phyloP scores from a whole-genome alignment of 805 yeast genomes.

The Kodamaea sagamina region DNA sequence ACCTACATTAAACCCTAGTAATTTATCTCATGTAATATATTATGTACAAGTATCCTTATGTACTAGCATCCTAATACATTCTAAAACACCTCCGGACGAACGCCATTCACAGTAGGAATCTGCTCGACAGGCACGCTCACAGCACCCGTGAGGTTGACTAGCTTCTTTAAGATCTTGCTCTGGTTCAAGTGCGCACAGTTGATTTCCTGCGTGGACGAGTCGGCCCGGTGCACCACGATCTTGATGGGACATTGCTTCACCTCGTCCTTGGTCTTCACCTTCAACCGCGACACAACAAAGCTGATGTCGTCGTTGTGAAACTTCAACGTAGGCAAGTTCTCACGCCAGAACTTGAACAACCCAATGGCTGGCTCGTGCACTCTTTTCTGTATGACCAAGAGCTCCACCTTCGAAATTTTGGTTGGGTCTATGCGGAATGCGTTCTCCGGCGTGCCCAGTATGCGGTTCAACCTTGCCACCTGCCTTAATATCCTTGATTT shows the following conservation, averaged over 20 bases:
- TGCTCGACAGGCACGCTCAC: conserved; percentile 13
- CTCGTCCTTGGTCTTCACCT: conserved; percentile 43
- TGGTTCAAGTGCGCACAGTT: conserved; percentile 55
- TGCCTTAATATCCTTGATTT: conserved; percentile 48
- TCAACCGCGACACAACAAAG: conserved; percentile 60
- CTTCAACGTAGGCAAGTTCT: conserved; percentile 70
- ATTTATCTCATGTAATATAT: too few relatives aligned
- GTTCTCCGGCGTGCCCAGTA: conserved; percentile 50
- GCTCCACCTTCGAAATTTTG: conserved; percentile 43
- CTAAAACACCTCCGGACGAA: not conserved
- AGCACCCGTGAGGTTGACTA: conserved; percentile 57
- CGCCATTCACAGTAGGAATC: not conserved
- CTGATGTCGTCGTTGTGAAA: conserved; percentile 78
- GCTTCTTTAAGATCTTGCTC: conserved; percentile 55
- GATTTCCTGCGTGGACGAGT: conserved; percentile 43
- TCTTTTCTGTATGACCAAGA: conserved; percentile 50
- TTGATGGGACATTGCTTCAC: conserved; percentile 47
- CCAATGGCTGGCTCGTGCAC: conserved; percentile 58
- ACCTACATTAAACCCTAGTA: too few relatives aligned
- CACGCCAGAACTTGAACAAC: conserved; percentile 73
- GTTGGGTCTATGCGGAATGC: conserved; percentile 33
- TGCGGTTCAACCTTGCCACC: conserved; percentile 48
- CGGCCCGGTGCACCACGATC: conserved; percentile 40
- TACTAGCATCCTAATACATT: not conserved
- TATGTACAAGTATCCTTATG: conserved; percentile 15